Evolutionary conservation across 2,329 filamentous ascomycete species (phyloP), one percentile per base, ranked within the genome.

Genomic region (Myriangium duriaei): DNA sequence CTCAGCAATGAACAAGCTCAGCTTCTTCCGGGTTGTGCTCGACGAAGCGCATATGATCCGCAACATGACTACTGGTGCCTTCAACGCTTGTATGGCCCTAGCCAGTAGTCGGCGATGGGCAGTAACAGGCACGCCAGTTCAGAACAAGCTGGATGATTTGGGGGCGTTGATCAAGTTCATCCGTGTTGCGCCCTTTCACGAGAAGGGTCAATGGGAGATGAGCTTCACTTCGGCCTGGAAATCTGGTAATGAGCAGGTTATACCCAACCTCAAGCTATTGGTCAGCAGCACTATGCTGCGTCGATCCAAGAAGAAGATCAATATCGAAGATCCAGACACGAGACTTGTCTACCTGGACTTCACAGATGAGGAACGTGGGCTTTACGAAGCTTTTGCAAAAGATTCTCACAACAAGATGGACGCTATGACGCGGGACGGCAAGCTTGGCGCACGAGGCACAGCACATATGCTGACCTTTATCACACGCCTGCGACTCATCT

Each of bases 11-110:
- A 74, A 79, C 38, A 76, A 81, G 48, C 74, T 93, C 42, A 83
- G 85, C 43, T 93, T 87, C 82, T 95, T 94, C 56, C 80, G 88
- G 13, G 81, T 96, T 38, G 85, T 95, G 1, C 71, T 96, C 1
- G 88, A 96, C 46, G 88, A 98, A 60, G 91, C 87, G 1, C 91
- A 98, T 56, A 82, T 82, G 59, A 96, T 98, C 47, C 82, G 91
- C 16, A 88, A 92, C 49, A 79, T 83, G 45, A 73, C 69, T 3
- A 88, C 86, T 1, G 66, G 81, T 29, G 81, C 88, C 48, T 92
- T 86, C 38, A 85, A 87, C 55, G 83, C 84, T 3, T 83, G 91
- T 13, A 87, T 85, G 46, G 72, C 75, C 13, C 66, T 96, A 2
- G 71, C 81, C 43, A 83, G 86, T 2, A 73, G 82, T 52, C 76